phyloP scores from a whole-genome alignment of 1,139 yeast genomes.

The Blastobotrys serpentis region DNA sequence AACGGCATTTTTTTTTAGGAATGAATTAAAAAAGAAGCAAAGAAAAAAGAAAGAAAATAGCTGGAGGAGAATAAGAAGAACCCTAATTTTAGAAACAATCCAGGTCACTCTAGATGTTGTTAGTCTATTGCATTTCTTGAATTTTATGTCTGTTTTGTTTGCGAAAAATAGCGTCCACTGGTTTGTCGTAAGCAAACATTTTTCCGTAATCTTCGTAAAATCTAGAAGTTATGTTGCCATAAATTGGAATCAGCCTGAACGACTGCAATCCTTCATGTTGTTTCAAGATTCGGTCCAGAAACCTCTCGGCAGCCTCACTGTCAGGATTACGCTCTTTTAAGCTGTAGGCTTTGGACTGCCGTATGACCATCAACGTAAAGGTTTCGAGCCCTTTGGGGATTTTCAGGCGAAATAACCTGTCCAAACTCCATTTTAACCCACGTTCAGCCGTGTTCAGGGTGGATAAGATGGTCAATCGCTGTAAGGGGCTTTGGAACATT shows the following conservation, averaged over 20 bases:
- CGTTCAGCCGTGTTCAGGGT: neutral
- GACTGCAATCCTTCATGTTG: neutral
- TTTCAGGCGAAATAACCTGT: neutral
- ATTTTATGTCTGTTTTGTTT: neutral
- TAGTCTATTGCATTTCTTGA: too few relatives aligned
- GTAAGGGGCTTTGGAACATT: neutral
- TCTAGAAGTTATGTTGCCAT: too few relatives aligned
- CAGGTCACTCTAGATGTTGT: too few relatives aligned
- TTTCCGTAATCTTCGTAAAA: neutral
- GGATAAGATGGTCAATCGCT: neutral
- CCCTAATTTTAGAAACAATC: too few relatives aligned
- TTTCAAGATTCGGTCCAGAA: neutral
- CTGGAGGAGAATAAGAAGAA: too few relatives aligned
- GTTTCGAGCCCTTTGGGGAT: neutral
- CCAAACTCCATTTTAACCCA: neutral
- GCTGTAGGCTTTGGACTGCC: neutral
- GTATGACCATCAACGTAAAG: neutral
- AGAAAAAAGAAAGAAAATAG: neutral
- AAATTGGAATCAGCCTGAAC: neutral
- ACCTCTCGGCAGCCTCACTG: neutral
- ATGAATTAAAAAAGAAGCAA: neutral
- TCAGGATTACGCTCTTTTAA: neutral
- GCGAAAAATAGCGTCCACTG: neutral
- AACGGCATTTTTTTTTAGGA: neutral
- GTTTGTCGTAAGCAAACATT: neutral